Evolutionary conservation across 768 basidiomycete genomes (phyloP), one percentile per base, ranked within the genome.

Genomic region (Naganishia vaughanmartiniae): DNA sequence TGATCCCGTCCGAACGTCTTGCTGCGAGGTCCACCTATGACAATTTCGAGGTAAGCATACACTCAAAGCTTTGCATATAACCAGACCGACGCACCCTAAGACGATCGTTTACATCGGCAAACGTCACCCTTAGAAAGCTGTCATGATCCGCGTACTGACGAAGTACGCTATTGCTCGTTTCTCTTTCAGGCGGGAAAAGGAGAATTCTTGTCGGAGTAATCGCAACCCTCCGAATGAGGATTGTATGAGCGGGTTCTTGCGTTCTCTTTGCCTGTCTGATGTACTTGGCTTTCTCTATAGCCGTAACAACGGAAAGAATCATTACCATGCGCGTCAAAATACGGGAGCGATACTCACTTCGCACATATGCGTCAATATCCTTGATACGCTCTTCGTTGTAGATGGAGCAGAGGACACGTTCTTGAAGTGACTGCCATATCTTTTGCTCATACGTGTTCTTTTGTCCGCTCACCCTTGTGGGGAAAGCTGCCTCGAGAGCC

Each of bases 101-200:
- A 36, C 66, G 70, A 58, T 80, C 78, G 67, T 81, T 79, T 60
- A 79, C 80, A 55, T 81, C 80, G 2, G 77, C 67, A 63, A 81
- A 81, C 39, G 73, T 65, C 0, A 79, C 78, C 6, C 79, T 71
- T n/a, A 81, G 70, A 65, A 81, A 76, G 7, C 65, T 74, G 48
- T 79, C 76, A 28, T 34, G 34, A 3, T 77, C 51, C 14, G 39
- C 53, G 65, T 78, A 80, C 48, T 71, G n/a, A 17, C 79, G 67
- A 2, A 79, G 78, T 14, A 81, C 78, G 66, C 73, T 74, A 66
- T 81, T 81, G 5, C 76, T 77, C 6, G 77, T 74, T 51, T 81
- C 80, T n/a, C 73, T 73, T 56, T 77, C 75, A 1, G 76, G 75
- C 4, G 79, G 76, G 66, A 76, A 75, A 53, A 80, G 72, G 10